These are phyloP conservation scores for Aquilaria agallochum DNA, from an alignment of 441 rosid genomes.

Conservation along the genomic window DNA sequence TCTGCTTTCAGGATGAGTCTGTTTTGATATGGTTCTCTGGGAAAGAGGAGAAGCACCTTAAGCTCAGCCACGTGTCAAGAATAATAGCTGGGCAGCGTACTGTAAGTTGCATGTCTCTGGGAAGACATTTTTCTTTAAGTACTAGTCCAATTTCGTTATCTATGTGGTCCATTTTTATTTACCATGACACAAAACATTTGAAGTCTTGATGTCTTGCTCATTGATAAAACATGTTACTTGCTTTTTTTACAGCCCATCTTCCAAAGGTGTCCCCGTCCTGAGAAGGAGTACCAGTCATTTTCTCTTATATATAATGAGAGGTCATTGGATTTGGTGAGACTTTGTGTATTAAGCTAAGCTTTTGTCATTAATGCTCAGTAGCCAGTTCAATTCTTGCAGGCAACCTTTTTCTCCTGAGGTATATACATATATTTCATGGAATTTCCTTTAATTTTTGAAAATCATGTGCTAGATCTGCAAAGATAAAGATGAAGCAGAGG, in stretches of 20 bases:
- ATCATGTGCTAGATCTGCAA: constrained; percentile 66
- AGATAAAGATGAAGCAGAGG: constrained; percentile 98
- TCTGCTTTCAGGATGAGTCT: constrained; percentile 79
- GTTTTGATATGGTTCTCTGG: constrained; percentile 97
- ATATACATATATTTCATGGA: constrained; percentile 8
- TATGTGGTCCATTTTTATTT: background rate
- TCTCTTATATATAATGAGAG: constrained; percentile 86
- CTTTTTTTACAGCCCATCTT: constrained; percentile 74
- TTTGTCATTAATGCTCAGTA: constrained; percentile 6
- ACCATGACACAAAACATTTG: background rate
- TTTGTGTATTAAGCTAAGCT: constrained; percentile 3
- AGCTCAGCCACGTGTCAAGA: constrained; percentile 85
- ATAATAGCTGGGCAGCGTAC: constrained; percentile 98
- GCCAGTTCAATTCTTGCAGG: constrained; percentile 15
- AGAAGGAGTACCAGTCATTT: constrained; percentile 96
- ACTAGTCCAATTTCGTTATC: background rate
- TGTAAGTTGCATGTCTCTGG: constrained; percentile 45
- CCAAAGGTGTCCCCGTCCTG: constrained; percentile 98
- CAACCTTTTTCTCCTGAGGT: constrained; percentile 9
- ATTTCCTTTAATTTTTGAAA: constrained; percentile 19
- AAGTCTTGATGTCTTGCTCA: background rate
- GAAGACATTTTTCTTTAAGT: background rate
- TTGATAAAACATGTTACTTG: constrained; percentile 18
- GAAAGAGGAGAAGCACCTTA: constrained; percentile 91
- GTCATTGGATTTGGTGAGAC: constrained; percentile 86